Evolutionary conservation across 495 filamentous ascomycete species (phyloP), one percentile per base, ranked within the genome.

Genomic region (Penicillium psychrofluorescens): DNA sequence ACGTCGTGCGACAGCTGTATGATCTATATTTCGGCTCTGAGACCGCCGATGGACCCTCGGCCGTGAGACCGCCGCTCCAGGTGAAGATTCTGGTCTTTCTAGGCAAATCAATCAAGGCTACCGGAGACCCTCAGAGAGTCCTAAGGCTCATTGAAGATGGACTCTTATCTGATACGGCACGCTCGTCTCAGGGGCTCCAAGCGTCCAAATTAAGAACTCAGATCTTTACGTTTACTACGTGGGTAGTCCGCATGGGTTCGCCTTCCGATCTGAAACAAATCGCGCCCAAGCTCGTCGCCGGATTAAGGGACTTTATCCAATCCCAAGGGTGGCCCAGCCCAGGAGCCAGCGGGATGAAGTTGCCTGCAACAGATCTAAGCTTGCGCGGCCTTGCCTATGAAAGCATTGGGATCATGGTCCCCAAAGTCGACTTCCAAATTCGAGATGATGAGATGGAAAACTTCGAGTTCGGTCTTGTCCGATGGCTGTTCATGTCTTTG

Each of bases 181-280:
- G 69, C 31, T 65, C 73, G 42, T 60, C 74, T 16, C 68, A 76
- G 40, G 83, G 84, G 1, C 63, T 86, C n/a, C 85, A 89, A 58
- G 77, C 76, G 6, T 74, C 78, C 8, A 87, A 86, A 54, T 67
- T 96, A 11, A 77, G 87, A 44, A 80, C 82, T 37, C 87, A 90
- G 22, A 78, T 94, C n/a, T 90, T 97, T 55, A 80, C 80, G 35
- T 94, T 89, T 54, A 83, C 90, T 28, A 88, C 87, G 36, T 95
- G 90, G 82, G 79, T 90, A 14, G 86, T 89, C 7, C 77, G 84
- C 36, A 85, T 88, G 55, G 86, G 80, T 15, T 78, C 79, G 9
- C 61, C 66, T 8, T 69, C 67, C 11, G 74, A 79, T 36, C 64
- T 85, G 8, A 72, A 76, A 41, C 58, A 64, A 13, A 81, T 95